phyloP scores from a whole-genome alignment of 2,329 filamentous ascomycete genomes.

The Fusarium heterosporum region DNA sequence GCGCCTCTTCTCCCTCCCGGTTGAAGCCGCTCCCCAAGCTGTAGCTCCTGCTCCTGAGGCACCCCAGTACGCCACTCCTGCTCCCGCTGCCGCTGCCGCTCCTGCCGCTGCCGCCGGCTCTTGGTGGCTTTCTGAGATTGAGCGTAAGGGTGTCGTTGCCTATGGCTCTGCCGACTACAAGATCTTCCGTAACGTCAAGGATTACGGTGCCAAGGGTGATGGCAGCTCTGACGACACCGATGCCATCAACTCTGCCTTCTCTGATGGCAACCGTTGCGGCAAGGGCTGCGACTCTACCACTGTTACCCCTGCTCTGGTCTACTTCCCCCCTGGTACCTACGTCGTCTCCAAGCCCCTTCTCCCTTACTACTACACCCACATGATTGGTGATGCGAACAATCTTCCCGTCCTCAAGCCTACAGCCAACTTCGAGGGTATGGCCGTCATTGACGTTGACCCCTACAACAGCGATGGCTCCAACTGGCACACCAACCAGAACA shows the following conservation, averaged over 20 bases:
- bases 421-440: conserved; percentile 82
- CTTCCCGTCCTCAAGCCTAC: conserved; percentile 81
- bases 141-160: conserved; percentile 75
- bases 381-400: conserved; percentile 82
- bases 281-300: conserved; percentile 85
- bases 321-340: conserved; percentile 92
- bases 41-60: conserved; percentile 6
- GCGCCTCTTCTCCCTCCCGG: conserved; percentile 54
- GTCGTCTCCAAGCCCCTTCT: conserved; percentile 81
- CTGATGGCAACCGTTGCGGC: conserved; percentile 82
- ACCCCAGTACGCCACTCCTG: too few species aligned
- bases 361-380: conserved; percentile 92
- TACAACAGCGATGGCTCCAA: conserved; percentile 77
- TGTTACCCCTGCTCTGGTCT: conserved; percentile 85
- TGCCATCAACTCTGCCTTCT: conserved; percentile 87
- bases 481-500: conserved; percentile 84
- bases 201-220: conserved; percentile 78
- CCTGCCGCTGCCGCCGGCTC: conserved; percentile 46
- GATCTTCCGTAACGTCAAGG: conserved; percentile 81
- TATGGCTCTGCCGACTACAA: conserved; percentile 73
- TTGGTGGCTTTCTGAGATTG: conserved; percentile 80
- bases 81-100: background rate
- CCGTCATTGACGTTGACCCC: conserved; percentile 88
- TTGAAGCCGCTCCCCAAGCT: conserved; percentile 49
- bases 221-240: conserved; percentile 82